These are phyloP conservation scores for Kodamaea hsintzibuensis DNA, from an alignment of 805 yeast genomes.

Conservation along the genomic window DNA sequence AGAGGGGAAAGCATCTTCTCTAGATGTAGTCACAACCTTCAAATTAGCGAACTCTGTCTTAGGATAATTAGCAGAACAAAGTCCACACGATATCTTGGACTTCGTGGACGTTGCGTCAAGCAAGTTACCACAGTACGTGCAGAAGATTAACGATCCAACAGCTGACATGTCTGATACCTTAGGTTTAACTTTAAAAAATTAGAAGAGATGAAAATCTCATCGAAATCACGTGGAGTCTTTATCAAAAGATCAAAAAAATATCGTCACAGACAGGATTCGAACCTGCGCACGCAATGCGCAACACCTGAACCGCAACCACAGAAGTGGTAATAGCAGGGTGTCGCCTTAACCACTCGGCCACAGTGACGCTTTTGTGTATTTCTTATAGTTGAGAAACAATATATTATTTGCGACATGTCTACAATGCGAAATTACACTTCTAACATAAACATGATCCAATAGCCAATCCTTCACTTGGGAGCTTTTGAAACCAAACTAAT, in stretches of 20 bases:
- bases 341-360: constrained; percentile 58
- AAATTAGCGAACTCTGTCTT: constrained; percentile 65
- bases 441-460: no score
- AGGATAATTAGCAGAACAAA: constrained; percentile 46
- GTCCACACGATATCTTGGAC: constrained; percentile 54
- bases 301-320: constrained; percentile 21
- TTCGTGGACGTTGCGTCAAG: constrained; percentile 63
- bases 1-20: constrained; percentile 95
- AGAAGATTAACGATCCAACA: constrained; percentile 93
- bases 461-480: no score
- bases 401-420: not conserved
- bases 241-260: constrained; percentile 43
- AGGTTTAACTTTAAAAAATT: constrained; percentile 5
- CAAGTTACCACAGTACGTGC: constrained; percentile 89
- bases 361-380: constrained; percentile 29
- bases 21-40: constrained; percentile 83
- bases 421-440: no score
- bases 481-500: no score
- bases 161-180: constrained; percentile 68
- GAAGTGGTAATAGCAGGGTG: constrained; percentile 37
- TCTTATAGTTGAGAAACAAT: no score
- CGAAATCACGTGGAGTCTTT: not conserved
- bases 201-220: constrained; percentile 6
- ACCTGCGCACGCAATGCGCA: constrained; percentile 78
- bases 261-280: constrained; percentile 99